Evolutionary conservation across 371 early-diverging fungal genomes (phyloP).

Genomic region (Dichotomocladium elegans): DNA sequence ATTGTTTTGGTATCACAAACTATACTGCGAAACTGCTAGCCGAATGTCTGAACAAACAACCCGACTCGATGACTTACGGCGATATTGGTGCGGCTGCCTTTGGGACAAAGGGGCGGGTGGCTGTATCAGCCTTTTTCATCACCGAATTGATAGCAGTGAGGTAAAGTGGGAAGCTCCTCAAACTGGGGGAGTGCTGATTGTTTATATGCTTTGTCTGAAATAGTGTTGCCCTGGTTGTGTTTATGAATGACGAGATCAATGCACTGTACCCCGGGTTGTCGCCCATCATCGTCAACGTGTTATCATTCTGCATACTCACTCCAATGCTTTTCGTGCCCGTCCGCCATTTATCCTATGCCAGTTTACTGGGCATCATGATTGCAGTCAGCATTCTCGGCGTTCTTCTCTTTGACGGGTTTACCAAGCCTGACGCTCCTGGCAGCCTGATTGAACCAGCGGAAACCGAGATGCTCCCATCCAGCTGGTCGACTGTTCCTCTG

Average conservation of each 20-base stretch:
- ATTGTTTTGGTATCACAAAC: slow-evolving; percentile 45
- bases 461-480: slow-evolving; percentile 27
- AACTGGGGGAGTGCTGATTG: too few species aligned
- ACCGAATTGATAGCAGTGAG: slow-evolving; percentile 64
- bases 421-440: slow-evolving; percentile 42
- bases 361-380: slow-evolving; percentile 36
- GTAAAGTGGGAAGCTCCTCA: slow-evolving; percentile 11
- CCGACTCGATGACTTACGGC: slow-evolving; percentile 49
- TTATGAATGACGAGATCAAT: slow-evolving; percentile 33
- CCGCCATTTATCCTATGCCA: slow-evolving; percentile 31
- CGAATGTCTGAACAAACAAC: slow-evolving; percentile 43
- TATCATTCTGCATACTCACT: slow-evolving; percentile 14
- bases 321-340: slow-evolving; percentile 28
- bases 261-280: slow-evolving; percentile 17
- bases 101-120: slow-evolving; percentile 52
- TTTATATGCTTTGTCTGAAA: too few species aligned
- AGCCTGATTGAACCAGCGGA: slow-evolving; percentile 45
- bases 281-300: slow-evolving; percentile 4
- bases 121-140: slow-evolving; percentile 50
- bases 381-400: slow-evolving; percentile 22
- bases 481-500: slow-evolving; percentile 31
- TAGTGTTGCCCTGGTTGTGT: slow-evolving; percentile 36
- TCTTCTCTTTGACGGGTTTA: slow-evolving; percentile 34
- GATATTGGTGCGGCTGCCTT: slow-evolving; percentile 69
- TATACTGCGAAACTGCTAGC: slow-evolving; percentile 59